These are phyloP conservation scores for Cenchrus purpureus DNA, from an alignment of 176 grass and related monocot species.

Conservation along the genomic window DNA sequence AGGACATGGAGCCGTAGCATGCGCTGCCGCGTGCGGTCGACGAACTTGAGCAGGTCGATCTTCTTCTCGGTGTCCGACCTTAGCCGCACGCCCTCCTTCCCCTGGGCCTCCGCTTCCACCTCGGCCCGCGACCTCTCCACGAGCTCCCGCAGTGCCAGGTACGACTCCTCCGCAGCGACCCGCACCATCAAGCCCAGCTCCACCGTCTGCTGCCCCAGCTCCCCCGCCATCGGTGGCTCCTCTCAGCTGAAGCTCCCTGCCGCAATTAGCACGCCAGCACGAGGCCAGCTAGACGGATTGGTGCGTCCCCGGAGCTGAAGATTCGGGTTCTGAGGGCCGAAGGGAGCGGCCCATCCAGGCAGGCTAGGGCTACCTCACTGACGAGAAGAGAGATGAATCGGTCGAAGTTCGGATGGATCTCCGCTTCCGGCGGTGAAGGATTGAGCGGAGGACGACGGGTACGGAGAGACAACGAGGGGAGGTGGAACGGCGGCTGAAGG, in stretches of 20 bases:
- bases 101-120: slow-evolving; percentile 51
- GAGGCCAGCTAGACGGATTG: background rate
- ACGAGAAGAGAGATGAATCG: background rate
- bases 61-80: slow-evolving; percentile 96
- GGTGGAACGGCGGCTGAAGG: background rate
- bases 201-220: slow-evolving; percentile 77
- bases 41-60: slow-evolving; percentile 97
- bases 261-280: background rate
- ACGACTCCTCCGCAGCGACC: slow-evolving; percentile 84
- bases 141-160: slow-evolving; percentile 90
- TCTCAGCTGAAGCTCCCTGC: background rate
- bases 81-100: slow-evolving; percentile 51
- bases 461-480: too few species aligned
- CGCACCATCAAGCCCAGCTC: slow-evolving; percentile 82
- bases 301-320: background rate
- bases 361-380: background rate
- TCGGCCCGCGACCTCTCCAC: slow-evolving; percentile 65
- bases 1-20: slow-evolving; percentile 99
- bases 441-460: background rate
- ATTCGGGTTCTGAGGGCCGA: background rate
- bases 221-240: slow-evolving; percentile 37
- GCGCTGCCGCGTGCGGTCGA: slow-evolving; percentile 80
- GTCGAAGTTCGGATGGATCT: background rate
- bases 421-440: background rate
- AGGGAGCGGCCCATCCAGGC: background rate